These are phyloP conservation scores for Stephanocyclus meneghinianus DNA, from an alignment of 352 stramenopile species.

Conservation along the genomic window DNA sequence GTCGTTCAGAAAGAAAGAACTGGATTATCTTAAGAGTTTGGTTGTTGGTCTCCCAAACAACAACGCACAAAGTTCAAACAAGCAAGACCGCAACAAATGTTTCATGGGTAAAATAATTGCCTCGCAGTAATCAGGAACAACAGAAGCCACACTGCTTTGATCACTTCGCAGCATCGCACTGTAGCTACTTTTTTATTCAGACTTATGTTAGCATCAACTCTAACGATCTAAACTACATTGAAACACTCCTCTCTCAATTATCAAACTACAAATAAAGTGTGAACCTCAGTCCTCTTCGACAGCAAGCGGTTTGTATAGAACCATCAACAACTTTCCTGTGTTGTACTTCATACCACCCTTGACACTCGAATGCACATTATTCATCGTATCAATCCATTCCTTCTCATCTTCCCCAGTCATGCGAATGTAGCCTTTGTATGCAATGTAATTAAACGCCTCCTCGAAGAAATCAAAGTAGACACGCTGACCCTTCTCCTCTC, in stretches of 20 bases:
- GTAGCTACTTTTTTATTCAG: no score
- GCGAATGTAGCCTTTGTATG: constrained; percentile 79
- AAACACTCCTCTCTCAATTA: not conserved
- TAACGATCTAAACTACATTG: not conserved
- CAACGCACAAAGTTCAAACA: no score
- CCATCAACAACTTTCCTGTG: constrained; percentile 78
- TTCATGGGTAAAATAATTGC: no score
- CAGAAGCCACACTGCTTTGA: no score
- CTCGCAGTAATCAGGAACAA: no score
- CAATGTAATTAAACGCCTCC: constrained; percentile 82
- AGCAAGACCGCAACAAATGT: no score
- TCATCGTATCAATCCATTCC: constrained; percentile 81
- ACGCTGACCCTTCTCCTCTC: constrained; percentile 78
- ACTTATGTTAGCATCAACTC: not conserved
- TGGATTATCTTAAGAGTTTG: no score
- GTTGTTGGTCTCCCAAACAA: no score
- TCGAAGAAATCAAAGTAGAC: constrained; percentile 82
- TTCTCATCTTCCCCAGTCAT: constrained; percentile 74
- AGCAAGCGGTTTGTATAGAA: constrained; percentile 51
- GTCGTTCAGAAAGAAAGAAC: no score
- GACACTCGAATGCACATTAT: constrained; percentile 75
- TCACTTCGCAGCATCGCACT: no score
- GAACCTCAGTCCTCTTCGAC: constrained; percentile 22
- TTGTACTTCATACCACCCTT: constrained; percentile 83
- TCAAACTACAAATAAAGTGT: not conserved